phyloP scores from a whole-genome alignment of 169 alveolate genomes.

The Babesia ovata region DNA sequence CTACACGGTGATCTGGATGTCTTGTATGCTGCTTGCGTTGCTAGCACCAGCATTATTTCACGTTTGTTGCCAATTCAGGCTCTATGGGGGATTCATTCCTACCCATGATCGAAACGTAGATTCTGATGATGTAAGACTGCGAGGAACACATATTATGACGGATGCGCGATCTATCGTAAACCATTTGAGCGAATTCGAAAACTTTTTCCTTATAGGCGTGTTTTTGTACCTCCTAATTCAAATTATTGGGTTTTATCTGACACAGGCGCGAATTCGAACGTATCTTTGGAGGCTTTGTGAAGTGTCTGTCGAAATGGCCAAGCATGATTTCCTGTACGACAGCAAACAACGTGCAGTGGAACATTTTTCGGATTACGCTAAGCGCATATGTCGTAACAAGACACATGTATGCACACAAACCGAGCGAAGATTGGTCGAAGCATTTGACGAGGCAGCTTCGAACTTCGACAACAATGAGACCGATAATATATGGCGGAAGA shows the following conservation, averaged over 20 bases:
- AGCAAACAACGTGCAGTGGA: slow-evolving; percentile 52
- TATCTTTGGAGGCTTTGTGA: slow-evolving; percentile 45
- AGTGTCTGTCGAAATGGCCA: slow-evolving; percentile 44
- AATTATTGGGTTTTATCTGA: slow-evolving; percentile 38
- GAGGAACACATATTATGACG: background rate
- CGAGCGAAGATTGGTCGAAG: slow-evolving; percentile 19
- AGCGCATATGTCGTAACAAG: slow-evolving; percentile 13
- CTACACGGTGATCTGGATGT: slow-evolving; percentile 26
- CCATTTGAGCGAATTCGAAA: slow-evolving; percentile 53
- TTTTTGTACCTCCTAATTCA: slow-evolving; percentile 48
- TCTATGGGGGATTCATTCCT: slow-evolving; percentile 18
- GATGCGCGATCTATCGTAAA: slow-evolving; percentile 16
- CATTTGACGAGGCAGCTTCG: slow-evolving; percentile 54
- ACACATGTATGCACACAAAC: slow-evolving; percentile 21
- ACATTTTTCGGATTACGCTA: slow-evolving; percentile 35
- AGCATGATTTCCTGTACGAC: slow-evolving; percentile 21
- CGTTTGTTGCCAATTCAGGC: slow-evolving; percentile 57
- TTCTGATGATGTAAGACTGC: background rate
- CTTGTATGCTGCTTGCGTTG: slow-evolving; percentile 44
- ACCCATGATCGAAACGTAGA: slow-evolving; percentile 5
- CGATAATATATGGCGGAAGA: slow-evolving; percentile 38
- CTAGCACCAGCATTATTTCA: slow-evolving; percentile 48
- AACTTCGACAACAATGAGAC: slow-evolving; percentile 35
- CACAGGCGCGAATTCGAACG: slow-evolving; percentile 35
- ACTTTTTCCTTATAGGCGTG: slow-evolving; percentile 59